Base-by-base conservation (phyloP, 371 early-diverging fungal species). In the Nematocida ausubeli region DNA sequence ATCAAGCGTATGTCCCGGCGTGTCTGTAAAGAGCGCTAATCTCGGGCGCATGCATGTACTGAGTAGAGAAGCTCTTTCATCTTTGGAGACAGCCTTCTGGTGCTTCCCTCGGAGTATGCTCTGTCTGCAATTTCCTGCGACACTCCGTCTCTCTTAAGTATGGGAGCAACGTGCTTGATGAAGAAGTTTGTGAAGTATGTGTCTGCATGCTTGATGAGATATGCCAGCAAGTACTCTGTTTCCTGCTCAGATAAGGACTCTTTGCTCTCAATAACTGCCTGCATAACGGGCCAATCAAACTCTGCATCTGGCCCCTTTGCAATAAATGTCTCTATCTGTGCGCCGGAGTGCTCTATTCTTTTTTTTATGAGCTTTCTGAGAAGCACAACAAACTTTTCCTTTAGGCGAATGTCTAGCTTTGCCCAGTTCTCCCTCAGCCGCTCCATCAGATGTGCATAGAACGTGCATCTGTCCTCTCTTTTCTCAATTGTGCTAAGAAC, bases 131-230 rank as follows among this genome's bases (percentile, higher is more conserved):
- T 7, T 9, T 26, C 0, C 2, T 49, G 4, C 26, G 65, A 39
- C 2, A 75, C 51, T 1, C 67, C 52, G 9, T 24, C 39, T 30
- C 24, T 54, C 37, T 55, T 39, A 4, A 75, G 52, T 19, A 54
- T 22, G 16, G 78, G 78, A 40, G 66, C 6, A 22, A 75, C 28
- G 22, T 64, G 9, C 44, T 32, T 42, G 7, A 44, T 32, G 37
- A 75, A 75, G 67, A 66, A 75, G 55, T 64, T 47, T 32, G 24
- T 37, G 32, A 75, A 75, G 67, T 75, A 75, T 26, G 78, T 55
- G 28, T 64, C 55, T 26, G 67, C 50, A 16, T 64, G 6, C 16
- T 16, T 42, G 14, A 54, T 14, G 5, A 75, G 64, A 58, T 65
- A 54, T 4, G 66, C 37, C n/a, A 75, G 42, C 6, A 75, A 35